These are phyloP conservation scores for Gilbertella persicaria DNA, from an alignment of 371 early-diverging fungal species.

Conservation along the genomic window DNA sequence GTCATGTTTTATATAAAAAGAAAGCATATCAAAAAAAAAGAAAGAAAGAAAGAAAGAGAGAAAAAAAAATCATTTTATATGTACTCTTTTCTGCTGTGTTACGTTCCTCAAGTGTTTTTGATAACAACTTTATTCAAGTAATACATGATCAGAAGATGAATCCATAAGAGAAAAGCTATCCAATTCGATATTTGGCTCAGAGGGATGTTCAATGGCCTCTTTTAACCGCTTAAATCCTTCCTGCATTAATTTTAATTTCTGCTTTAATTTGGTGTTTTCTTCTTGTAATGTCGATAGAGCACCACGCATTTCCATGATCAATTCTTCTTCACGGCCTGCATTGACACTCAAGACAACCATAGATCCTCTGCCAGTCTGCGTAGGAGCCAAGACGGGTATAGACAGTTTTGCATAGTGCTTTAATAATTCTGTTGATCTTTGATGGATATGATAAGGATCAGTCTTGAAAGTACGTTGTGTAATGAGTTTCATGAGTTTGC, in stretches of 20 bases:
- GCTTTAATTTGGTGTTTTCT: conserved; percentile 39
- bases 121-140: too few species aligned
- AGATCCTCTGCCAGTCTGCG: conserved; percentile 15
- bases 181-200: neutral
- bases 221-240: neutral
- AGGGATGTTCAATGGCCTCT: neutral
- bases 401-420: conserved; percentile 39
- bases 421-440: conserved; percentile 32
- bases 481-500: conserved; percentile 46
- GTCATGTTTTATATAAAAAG: conserved; percentile 11
- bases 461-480: conserved; percentile 33
- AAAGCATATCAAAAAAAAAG: neutral
- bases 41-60: conserved; percentile 2
- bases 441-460: conserved; percentile 36
- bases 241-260: conserved; percentile 29
- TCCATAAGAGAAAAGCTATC: too few species aligned
- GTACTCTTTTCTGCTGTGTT: neutral
- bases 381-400: conserved; percentile 35
- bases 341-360: conserved; percentile 35
- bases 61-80: neutral
- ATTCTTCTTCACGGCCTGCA: conserved; percentile 40
- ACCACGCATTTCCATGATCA: conserved; percentile 42
- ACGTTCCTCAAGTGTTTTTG: too few species aligned
- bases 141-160: too few species aligned
- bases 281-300: conserved; percentile 38